These are phyloP conservation scores for Hymenoscyphus occultus DNA, from an alignment of 2,329 filamentous ascomycete genomes.

Conservation along the genomic window DNA sequence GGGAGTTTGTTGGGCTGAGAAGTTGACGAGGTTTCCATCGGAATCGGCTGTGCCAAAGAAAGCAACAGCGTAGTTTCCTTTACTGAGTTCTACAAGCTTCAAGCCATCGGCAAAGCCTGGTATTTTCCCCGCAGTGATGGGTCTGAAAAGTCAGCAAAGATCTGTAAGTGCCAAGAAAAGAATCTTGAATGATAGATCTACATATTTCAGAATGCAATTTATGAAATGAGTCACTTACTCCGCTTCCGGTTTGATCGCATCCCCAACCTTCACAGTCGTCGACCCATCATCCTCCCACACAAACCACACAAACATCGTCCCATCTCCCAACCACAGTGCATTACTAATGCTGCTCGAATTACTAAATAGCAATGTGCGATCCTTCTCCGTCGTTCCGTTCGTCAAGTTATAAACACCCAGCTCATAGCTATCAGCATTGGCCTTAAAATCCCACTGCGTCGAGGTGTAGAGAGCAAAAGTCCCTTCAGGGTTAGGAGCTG, in stretches of 20 bases:
- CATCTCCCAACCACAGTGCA: slow-evolving; percentile 27
- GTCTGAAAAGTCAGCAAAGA: slow-evolving; percentile 19
- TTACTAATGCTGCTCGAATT: slow-evolving; percentile 29
- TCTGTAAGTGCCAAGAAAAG: background rate
- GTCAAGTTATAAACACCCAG: slow-evolving; percentile 66
- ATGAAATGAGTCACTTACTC: slow-evolving; percentile 20
- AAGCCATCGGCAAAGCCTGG: slow-evolving; percentile 27
- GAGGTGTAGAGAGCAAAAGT: slow-evolving; percentile 63
- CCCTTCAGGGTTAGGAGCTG: slow-evolving; percentile 64
- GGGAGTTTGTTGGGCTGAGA: slow-evolving; percentile 20
- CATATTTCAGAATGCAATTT: background rate
- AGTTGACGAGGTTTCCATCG: slow-evolving; percentile 29
- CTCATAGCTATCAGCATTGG: slow-evolving; percentile 64
- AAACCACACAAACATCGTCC: slow-evolving; percentile 27
- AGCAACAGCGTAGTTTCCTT: slow-evolving; percentile 22
- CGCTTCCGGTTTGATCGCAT: slow-evolving; percentile 23
- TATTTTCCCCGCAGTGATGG: slow-evolving; percentile 23
- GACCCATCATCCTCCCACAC: slow-evolving; percentile 27
- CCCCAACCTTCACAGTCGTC: slow-evolving; percentile 26
- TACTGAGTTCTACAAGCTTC: slow-evolving; percentile 21
- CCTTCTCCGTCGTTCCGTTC: slow-evolving; percentile 15
- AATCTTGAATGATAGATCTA: too few relatives aligned
- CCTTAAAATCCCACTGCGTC: slow-evolving; percentile 75
- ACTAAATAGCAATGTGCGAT: slow-evolving; percentile 17
- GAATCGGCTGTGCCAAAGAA: slow-evolving; percentile 25